Evolutionary conservation across 768 basidiomycete genomes (phyloP).

Genomic region (Zangia roseola): DNA sequence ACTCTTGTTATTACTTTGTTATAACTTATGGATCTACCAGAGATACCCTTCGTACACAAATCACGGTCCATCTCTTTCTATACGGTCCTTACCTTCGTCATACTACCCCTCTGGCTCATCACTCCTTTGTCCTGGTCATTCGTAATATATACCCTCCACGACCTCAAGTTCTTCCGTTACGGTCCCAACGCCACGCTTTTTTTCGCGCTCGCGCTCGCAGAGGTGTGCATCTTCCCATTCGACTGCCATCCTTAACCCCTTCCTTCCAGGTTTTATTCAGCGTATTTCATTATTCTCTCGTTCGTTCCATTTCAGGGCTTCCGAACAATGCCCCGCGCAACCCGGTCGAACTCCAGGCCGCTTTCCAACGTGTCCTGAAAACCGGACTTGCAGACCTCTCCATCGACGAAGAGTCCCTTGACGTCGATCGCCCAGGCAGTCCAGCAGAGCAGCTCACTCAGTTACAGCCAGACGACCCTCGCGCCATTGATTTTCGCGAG

Average conservation of each 20-base stretch:
- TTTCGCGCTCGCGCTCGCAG: slow-evolving; percentile 54
- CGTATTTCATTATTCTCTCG: slow-evolving; percentile 57
- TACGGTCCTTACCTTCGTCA: slow-evolving; percentile 50
- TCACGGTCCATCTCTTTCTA: slow-evolving; percentile 54
- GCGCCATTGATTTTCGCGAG: slow-evolving; percentile 72
- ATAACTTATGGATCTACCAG: slow-evolving; percentile 22
- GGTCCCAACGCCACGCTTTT: slow-evolving; percentile 36
- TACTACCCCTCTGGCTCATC: slow-evolving; percentile 64
- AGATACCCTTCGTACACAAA: slow-evolving; percentile 39
- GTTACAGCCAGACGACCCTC: slow-evolving; percentile 62
- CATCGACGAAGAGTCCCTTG: slow-evolving; percentile 54
- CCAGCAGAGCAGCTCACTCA: slow-evolving; percentile 57
- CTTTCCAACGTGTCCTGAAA: slow-evolving; percentile 62
- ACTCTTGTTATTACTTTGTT: no score
- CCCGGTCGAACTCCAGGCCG: slow-evolving; percentile 53
- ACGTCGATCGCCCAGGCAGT: slow-evolving; percentile 52
- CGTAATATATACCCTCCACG: slow-evolving; percentile 46
- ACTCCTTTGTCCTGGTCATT: slow-evolving; percentile 67
- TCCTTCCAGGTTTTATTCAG: slow-evolving; percentile 62
- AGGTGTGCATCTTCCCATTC: slow-evolving; percentile 42
- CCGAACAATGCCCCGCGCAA: slow-evolving; percentile 46
- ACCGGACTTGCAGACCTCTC: slow-evolving; percentile 58
- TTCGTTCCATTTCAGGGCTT: slow-evolving; percentile 45
- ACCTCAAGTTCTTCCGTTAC: slow-evolving; percentile 42
- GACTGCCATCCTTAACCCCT: neutral